Conservation (phyloP, 164 flowering plant genomes). For the Hamamelis virginiana region DNA sequence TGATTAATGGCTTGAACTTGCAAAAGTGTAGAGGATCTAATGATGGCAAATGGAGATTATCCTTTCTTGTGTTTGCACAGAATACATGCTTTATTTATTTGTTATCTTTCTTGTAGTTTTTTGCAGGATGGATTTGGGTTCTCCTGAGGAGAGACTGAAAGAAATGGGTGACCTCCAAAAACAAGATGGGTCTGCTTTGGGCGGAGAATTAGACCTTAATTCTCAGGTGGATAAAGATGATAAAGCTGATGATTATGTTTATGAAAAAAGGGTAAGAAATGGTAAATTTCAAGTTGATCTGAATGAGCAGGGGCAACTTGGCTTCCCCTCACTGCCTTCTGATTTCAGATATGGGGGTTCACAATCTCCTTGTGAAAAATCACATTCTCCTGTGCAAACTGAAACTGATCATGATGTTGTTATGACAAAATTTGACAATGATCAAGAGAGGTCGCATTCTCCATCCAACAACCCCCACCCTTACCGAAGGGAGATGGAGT, state of each 20-base stretch:
- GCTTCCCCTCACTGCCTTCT: conserved; percentile 7
- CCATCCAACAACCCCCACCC: conserved; percentile 1
- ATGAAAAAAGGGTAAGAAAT: conserved; percentile 8
- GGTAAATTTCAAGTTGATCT: conserved; percentile 14
- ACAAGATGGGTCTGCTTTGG: conserved; percentile 12
- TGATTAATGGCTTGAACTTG: no score
- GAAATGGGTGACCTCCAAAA: conserved; percentile 10
- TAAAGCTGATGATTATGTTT: conserved; percentile 12
- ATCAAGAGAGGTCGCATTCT: conserved; percentile 9
- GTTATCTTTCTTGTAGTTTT: neutral
- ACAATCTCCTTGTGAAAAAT: conserved; percentile 9
- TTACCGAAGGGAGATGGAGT: conserved; percentile 4
- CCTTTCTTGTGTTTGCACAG: no score
- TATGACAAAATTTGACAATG: conserved; percentile 1
- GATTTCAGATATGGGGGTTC: conserved; percentile 1
- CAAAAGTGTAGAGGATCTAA: no score
- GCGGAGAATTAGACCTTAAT: conserved; percentile 24
- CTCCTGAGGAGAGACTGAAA: conserved; percentile 15
- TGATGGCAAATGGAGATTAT: no score
- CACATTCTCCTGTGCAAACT: conserved; percentile 5
- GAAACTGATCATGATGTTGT: conserved; percentile 14
- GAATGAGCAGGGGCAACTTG: conserved; percentile 9
- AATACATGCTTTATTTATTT: no score
- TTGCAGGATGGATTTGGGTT: conserved; percentile 30
- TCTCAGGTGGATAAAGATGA: conserved; percentile 17